Evolutionary conservation across 2,329 filamentous ascomycete genomes (phyloP).

Genomic region (Aspergillus pseudotamarii): DNA sequence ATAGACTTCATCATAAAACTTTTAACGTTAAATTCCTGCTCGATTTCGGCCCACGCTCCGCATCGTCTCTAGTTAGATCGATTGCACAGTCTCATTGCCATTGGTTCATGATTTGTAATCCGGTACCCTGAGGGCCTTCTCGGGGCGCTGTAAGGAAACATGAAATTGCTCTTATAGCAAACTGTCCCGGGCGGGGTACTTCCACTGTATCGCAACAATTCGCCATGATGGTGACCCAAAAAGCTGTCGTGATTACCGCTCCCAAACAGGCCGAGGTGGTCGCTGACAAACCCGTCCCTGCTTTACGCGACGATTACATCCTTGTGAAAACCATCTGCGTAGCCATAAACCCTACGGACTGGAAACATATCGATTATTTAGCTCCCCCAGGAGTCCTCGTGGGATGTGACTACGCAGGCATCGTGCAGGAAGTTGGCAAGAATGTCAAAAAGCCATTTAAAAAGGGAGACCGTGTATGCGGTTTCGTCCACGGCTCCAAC

Average conservation of each 20-base stretch:
- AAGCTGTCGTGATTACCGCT: no score
- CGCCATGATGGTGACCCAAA: no score
- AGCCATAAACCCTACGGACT: constrained; percentile 61
- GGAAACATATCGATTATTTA: constrained; percentile 50
- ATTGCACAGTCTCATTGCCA: background rate
- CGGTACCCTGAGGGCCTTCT: background rate
- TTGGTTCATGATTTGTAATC: background rate
- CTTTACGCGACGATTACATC: no score
- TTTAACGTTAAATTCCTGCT: background rate
- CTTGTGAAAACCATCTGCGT: constrained; percentile 26
- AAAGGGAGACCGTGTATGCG: constrained; percentile 56
- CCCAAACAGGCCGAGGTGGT: no score
- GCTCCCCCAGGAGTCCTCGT: constrained; percentile 41
- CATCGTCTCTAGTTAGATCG: background rate
- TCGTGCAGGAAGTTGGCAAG: constrained; percentile 55
- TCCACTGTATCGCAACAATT: no score
- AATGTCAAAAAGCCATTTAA: constrained; percentile 50
- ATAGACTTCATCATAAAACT: background rate
- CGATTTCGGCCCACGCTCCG: no score
- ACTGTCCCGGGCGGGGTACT: background rate
- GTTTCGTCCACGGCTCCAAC: constrained; percentile 52
- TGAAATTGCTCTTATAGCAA: background rate
- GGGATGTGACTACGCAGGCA: constrained; percentile 59
- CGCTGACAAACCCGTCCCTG: no score
- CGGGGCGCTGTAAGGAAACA: background rate